Evolutionary conservation across 139 green algal species (phyloP), one percentile per base, ranked within the genome.

Genomic region (Edaphochlamys debaryana): DNA sequence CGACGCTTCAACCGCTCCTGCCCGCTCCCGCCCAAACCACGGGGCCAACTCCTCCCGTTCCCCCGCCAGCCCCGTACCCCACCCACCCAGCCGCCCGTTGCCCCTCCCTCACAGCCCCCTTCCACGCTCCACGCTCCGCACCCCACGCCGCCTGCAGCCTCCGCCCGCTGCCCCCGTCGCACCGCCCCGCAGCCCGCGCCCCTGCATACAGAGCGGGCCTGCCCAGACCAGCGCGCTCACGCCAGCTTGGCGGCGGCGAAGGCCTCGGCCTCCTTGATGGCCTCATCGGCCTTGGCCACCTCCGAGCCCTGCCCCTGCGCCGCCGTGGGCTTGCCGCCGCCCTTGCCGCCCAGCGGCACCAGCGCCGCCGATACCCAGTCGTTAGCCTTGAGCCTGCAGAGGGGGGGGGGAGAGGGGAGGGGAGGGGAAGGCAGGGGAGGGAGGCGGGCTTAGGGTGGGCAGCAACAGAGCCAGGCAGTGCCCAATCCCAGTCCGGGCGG

Each of bases 321-420:
- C 37, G 81, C 72, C 62, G 82, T 91, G 8, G 94, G 89, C 89
- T 97, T 98, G 85, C 96, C 96, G 76, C 97, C 97, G 52, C 97
- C 97, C 90, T 99, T 99, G 75, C 97, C 97, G 11, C 92, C 95
- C 60, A 99, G 58, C 4, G 76, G 56, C 27, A 58, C 68, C 34
- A 96, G 90, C 60, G 91, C 85, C 30, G 88, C 68, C n/a, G 83
- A 89, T 29, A 97, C 85, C 93, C 95, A 99, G 52, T 94, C 92
- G n/a, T 91, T 90, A 5, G 94, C 95, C 40, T 93, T 90, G 52
- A 99, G 80, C 38, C 74, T 70, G 38, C n/a, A 34, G 17, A 17
- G 29, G 7, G 29, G 30, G 60, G 13, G 56, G 56, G 11, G 22
- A 22, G 8, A 4, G 60, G 27, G 30, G 60, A 17, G 60, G 60